A percentile compares a stretch with the other conserved stretches of the same genome.
Conservation (phyloP, 2,329 filamentous ascomycete genomes). For the Tolypocladium tundrense region DNA sequence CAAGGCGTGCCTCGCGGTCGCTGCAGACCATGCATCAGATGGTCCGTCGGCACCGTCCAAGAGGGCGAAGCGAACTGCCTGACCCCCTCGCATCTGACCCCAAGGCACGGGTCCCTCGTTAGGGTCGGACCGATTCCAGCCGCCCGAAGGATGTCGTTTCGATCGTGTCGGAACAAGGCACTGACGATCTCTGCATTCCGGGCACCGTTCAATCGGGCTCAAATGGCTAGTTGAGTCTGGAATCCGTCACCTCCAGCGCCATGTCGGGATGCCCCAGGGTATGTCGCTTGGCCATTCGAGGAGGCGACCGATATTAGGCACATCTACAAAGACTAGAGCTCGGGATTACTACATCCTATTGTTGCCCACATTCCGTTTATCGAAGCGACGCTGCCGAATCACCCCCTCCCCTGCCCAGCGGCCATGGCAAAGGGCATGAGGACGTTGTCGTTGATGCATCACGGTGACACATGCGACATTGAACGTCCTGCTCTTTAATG, state of each 20-base stretch:
- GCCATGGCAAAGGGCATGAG: background rate
- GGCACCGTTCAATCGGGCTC: background rate
- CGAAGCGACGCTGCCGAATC: background rate
- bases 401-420: background rate
- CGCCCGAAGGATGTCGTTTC: background rate
- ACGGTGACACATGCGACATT: background rate
- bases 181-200: too few relatives aligned
- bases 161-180: background rate
- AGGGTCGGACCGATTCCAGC: background rate
- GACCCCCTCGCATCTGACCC: background rate
- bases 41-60: conserved; percentile 16
- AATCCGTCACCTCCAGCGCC: background rate
- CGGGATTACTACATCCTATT: background rate
- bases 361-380: background rate
- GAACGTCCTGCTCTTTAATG: background rate
- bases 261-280: background rate
- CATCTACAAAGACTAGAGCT: background rate
- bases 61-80: conserved; percentile 15
- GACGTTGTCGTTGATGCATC: background rate
- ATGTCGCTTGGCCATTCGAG: background rate
- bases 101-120: background rate
- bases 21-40: conserved; percentile 10
- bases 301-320: background rate
- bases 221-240: background rate
- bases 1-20: conserved; percentile 22